Evolutionary conservation across 2,329 filamentous ascomycete species (phyloP), one percentile per base, ranked within the genome.

Genomic region (Clonostachys sp.): DNA sequence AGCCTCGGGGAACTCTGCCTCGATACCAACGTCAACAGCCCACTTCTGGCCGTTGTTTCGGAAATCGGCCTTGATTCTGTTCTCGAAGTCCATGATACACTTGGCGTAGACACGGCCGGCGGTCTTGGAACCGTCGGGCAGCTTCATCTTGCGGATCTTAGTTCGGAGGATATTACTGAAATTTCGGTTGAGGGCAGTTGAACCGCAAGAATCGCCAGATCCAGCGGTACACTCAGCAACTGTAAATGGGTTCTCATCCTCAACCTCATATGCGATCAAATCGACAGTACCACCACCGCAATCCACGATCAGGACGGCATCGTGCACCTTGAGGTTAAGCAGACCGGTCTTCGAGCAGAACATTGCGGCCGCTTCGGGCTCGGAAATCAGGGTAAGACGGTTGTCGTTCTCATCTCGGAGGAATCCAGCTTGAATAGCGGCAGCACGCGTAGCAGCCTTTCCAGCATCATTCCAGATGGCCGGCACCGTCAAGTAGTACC

Each of bases 61-160:
- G 85, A 99, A 99, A 68, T 97, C 94, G 44, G 94, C 94, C 78
- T 99, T 99, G 80, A 99, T 96, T 67, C 94, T 80, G 80, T 97
- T 97, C 75, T 99, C 94, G 61, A 99, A 99, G 71, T 99, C 94
- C 92, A 97, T 97, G 70, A 99, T 97, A 68, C 92, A 97, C 74
- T 97, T 97, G 56, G 92, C 92, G 68, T 97, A 97, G 47, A 99
- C 94, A 68, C 92, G 91, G 41, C 92, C 92, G n/a, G 94, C 92
- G 4, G 91, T 97, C 72, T 92, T 95, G 57, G 92, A 96, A 42
- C 91, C 92, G 62, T 97, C 92, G 2, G 94, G 91, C 42, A 99
- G 78, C 72, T 97, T 97, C 94, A 97, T 97, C 77, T 97, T 97
- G 57, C 92, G 82, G 60, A 99, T 97, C 78, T 97, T 97, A 51